A percentile compares a stretch with the other conserved stretches of the same genome.
Conservation (phyloP, 2,329 filamentous ascomycete species). For the Verticillium nonalfalfae region DNA sequence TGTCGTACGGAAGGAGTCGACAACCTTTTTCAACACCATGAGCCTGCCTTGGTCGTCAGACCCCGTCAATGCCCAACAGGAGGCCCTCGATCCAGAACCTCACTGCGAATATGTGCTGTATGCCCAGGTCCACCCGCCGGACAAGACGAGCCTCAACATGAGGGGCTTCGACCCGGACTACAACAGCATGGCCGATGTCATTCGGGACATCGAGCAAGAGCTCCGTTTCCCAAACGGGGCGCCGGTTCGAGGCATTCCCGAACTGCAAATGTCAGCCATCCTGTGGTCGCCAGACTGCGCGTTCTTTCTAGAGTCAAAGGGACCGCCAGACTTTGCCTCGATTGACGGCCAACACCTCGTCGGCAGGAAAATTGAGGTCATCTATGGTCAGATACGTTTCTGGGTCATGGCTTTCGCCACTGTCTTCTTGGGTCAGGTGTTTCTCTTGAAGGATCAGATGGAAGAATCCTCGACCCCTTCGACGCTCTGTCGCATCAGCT, state of each 20-base stretch:
- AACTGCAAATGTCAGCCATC: slow-evolving; percentile 55
- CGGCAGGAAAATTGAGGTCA: slow-evolving; percentile 56
- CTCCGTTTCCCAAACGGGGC: slow-evolving; percentile 55
- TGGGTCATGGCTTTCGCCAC: slow-evolving; percentile 51
- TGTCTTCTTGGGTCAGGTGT: slow-evolving; percentile 55
- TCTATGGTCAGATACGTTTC: slow-evolving; percentile 48
- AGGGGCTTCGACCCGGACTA: slow-evolving; percentile 22
- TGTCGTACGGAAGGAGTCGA: slow-evolving; percentile 59
- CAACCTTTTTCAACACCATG: slow-evolving; percentile 46
- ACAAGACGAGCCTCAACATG: slow-evolving; percentile 27
- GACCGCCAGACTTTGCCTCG: slow-evolving; percentile 48
- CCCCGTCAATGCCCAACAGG: slow-evolving; percentile 51
- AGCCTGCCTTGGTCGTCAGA: slow-evolving; percentile 73
- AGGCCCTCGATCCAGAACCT: slow-evolving; percentile 54
- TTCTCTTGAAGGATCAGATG: slow-evolving; percentile 58
- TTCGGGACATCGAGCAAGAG: slow-evolving; percentile 55
- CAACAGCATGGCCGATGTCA: slow-evolving; percentile 27
- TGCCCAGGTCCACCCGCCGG: slow-evolving; percentile 64
- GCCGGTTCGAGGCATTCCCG: slow-evolving; percentile 47
- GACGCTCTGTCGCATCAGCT: slow-evolving; percentile 59
- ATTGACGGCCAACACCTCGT: slow-evolving; percentile 48
- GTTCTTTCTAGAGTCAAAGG: slow-evolving; percentile 60
- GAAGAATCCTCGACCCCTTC: slow-evolving; percentile 62
- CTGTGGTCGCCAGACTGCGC: slow-evolving; percentile 64
- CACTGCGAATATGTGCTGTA: slow-evolving; percentile 89